Evolutionary conservation across 2,329 filamentous ascomycete genomes (phyloP), one percentile per base, ranked within the genome.

Genomic region (Clathrospora elynae): DNA sequence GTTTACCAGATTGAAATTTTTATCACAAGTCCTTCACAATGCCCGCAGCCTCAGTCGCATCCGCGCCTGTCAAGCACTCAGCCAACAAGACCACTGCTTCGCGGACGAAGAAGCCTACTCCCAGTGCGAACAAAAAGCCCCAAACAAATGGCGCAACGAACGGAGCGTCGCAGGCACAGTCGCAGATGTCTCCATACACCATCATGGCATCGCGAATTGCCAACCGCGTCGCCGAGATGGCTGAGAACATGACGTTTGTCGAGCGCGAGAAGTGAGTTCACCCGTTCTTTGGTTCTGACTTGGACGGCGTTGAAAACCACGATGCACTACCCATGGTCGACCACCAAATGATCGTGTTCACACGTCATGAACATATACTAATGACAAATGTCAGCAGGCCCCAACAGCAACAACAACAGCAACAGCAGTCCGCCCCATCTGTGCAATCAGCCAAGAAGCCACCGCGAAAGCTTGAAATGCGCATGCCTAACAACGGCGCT

Each of bases 201-300:
- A 77, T 78, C 61, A 78, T 78, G 75, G 75, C 74, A 6, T 71
- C 68, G 30, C 56, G 75, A 28, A 76, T 78, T 48, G 74, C 74
- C 29, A 78, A 78, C 59, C 68, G 75, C 31, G 74, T 78, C 9
- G 75, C 74, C 5, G 75, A 78, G 54, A 76, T 78, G 74, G 75
- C 75, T 6, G 75, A 78, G 64, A 77, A 75, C 63, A 75, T 76
- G 53, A 77, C 75, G 11, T 76, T 78, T 48, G 72, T 76, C 30
- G 75, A 77, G 61, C 71, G 73, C 18, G 63, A 69, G 36, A 62
- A 55, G 67, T 71, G 61, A 36, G 64, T 53, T 32, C 18, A 25
- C 12, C 29, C 38, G 24, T 32, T 23, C 11, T 31, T 34, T 35
- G 23, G 17, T 34, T 23, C 29, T 11, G 17, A 25, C 7, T 25